phyloP scores from a whole-genome alignment of 1,139 yeast genomes.

The Candida sp. region DNA sequence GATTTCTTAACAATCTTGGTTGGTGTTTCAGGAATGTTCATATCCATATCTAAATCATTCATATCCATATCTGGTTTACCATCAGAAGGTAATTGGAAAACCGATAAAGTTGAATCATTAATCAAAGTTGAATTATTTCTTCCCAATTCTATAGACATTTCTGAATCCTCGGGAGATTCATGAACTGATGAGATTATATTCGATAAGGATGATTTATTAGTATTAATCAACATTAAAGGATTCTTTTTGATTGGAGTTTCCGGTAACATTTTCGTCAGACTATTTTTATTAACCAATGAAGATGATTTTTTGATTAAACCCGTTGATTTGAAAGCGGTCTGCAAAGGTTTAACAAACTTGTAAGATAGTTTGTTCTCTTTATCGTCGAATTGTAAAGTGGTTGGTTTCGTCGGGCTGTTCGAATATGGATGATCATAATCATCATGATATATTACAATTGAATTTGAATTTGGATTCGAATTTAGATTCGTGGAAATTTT shows the following conservation, averaged over 20 bases:
- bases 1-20: slow-evolving; percentile 36
- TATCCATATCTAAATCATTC: slow-evolving; percentile 17
- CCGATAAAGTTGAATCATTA: slow-evolving; percentile 20
- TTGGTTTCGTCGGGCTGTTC: not conserved
- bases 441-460: slow-evolving; percentile 18
- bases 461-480: slow-evolving; percentile 16
- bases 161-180: slow-evolving; percentile 18
- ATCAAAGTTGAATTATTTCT: slow-evolving; percentile 23
- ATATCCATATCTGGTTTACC: slow-evolving; percentile 3
- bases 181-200: slow-evolving; percentile 18
- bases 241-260: slow-evolving; percentile 81
- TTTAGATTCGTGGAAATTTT: slow-evolving; percentile 12
- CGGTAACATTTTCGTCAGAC: slow-evolving; percentile 48
- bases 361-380: slow-evolving; percentile 49
- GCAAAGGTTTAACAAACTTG: slow-evolving; percentile 76
- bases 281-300: slow-evolving; percentile 18
- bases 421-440: slow-evolving; percentile 3
- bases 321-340: slow-evolving; percentile 76
- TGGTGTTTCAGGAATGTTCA: slow-evolving; percentile 39
- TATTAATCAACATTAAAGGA: slow-evolving; percentile 39
- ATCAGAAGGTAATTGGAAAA: slow-evolving; percentile 28
- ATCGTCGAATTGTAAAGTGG: slow-evolving; percentile 16
- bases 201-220: slow-evolving; percentile 16
- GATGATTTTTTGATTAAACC: slow-evolving; percentile 74
- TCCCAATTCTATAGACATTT: slow-evolving; percentile 40